phyloP scores from a whole-genome alignment of 2,329 filamentous ascomycete genomes.

The Talaromyces pinophilus region DNA sequence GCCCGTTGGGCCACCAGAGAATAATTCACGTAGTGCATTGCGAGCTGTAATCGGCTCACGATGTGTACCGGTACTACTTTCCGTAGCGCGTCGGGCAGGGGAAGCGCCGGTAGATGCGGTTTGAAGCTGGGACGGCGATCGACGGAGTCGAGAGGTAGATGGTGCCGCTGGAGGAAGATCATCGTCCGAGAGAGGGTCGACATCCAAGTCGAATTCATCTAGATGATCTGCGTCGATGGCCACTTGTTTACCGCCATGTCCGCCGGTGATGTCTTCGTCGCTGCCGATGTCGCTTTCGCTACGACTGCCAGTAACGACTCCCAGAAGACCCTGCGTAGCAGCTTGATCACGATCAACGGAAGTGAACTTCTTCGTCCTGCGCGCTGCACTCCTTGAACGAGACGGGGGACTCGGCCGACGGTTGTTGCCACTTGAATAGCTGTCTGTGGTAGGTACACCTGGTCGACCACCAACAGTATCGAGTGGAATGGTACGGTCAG shows the following conservation, averaged over 20 bases:
- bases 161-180: conserved; percentile 61
- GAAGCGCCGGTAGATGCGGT: conserved; percentile 31
- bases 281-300: conserved; percentile 48
- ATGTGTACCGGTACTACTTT: conserved; percentile 11
- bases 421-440: conserved; percentile 62
- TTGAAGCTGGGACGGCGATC: conserved; percentile 41
- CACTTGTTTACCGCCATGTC: conserved; percentile 36
- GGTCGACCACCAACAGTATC: conserved; percentile 49
- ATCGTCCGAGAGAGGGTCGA: conserved; percentile 53
- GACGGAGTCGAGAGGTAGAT: conserved; percentile 36
- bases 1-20: conserved; percentile 69
- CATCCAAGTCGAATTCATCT: conserved; percentile 43
- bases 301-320: conserved; percentile 38
- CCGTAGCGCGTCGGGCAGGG: conserved; percentile 33
- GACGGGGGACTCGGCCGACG: conserved; percentile 49
- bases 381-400: conserved; percentile 43
- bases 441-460: conserved; percentile 36
- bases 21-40: conserved; percentile 75
- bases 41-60: conserved; percentile 63
- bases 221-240: conserved; percentile 32
- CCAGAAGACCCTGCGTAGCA: conserved; percentile 56
- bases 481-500: conserved; percentile 61
- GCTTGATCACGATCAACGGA: conserved; percentile 44
- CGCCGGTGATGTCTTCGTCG: conserved; percentile 54
- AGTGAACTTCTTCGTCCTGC: conserved; percentile 56